These are phyloP conservation scores for Nematodospora valgi DNA, from an alignment of 805 yeast species.

Conservation along the genomic window DNA sequence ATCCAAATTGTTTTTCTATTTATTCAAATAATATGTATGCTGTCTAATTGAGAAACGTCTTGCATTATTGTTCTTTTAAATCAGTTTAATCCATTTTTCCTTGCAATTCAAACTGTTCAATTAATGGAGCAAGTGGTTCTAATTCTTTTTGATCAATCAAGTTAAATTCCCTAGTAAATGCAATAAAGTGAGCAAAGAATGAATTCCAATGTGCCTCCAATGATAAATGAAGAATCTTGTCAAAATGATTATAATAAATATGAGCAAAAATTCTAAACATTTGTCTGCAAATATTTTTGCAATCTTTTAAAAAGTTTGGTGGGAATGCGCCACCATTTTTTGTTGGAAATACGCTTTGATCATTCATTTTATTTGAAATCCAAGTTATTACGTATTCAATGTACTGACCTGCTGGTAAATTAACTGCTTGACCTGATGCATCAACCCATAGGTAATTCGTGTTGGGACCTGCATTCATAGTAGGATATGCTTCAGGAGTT, in stretches of 20 bases:
- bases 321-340: constrained; percentile 88
- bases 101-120: constrained; percentile 77
- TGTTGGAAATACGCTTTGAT: constrained; percentile 89
- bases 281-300: constrained; percentile 84
- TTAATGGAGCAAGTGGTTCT: constrained; percentile 72
- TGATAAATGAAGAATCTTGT: constrained; percentile 84
- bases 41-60: too few species aligned
- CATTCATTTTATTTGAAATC: constrained; percentile 85
- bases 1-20: too few species aligned
- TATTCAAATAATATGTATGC: too few species aligned
- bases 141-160: constrained; percentile 77
- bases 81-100: constrained; percentile 65
- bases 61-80: too few species aligned
- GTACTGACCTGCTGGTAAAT: constrained; percentile 89
- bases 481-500: constrained; percentile 83
- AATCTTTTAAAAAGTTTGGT: constrained; percentile 73
- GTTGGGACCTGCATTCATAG: constrained; percentile 94
- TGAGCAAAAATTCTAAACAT: constrained; percentile 96
- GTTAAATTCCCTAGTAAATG: constrained; percentile 80
- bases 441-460: constrained; percentile 92
- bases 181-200: constrained; percentile 88
- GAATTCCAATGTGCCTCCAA: constrained; percentile 98
- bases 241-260: constrained; percentile 91
- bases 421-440: constrained; percentile 68
- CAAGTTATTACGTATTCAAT: constrained; percentile 89